Evolutionary conservation across 2,329 filamentous ascomycete genomes (phyloP), one percentile per base, ranked within the genome.

Genomic region (Apiospora kogelbergensis): DNA sequence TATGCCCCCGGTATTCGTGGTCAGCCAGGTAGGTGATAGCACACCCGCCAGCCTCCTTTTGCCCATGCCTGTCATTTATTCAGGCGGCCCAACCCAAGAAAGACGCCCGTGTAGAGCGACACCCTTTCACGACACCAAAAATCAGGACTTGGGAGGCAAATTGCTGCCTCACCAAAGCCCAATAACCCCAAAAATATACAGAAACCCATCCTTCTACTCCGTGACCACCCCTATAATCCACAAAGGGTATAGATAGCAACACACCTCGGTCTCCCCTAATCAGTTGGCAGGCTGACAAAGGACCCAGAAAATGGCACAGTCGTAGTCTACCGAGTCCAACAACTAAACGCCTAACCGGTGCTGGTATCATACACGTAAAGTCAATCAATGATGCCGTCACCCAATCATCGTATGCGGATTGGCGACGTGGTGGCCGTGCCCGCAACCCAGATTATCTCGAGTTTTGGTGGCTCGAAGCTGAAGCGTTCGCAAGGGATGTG

Each of bases 401-500:
- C 63, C 41, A 65, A 41, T 20, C 24, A 65, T 33, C 41, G 24
- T 22, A 45, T 44, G 24, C 24, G 24, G 24, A 22, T 33, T 45
- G 40, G 44, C n/a, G n/a, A 20, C 17, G 11, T 45, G 22, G 41
- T n/a, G 17, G 20, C 13, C 41, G 17, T 30, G 10, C n/a, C 24
- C n/a, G 37, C 63, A 41, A 30, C 24, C 40, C 37, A 24, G 40
- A 24, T 44, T 26, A 41, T 65, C 63, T 42, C 63, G 37, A 41
- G 22, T 33, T 65, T 15, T 65, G 73, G 44, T 72, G 73, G 60
- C 71, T 65, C 46, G 72, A 63, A 45, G 70, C 71, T n/a, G 73
- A 67, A 10, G 74, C 46, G 67, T 72, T 75, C 48, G 73, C 63
- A 66, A 53, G 46, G 64, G 74, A 73, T 53, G 74, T 66, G 68